Percentiles rank a stretch among this genome's conserved stretches.
These are phyloP conservation scores for Aspergillus brasiliensis DNA, from an alignment of 2,329 filamentous ascomycete species.

Conservation along the genomic window DNA sequence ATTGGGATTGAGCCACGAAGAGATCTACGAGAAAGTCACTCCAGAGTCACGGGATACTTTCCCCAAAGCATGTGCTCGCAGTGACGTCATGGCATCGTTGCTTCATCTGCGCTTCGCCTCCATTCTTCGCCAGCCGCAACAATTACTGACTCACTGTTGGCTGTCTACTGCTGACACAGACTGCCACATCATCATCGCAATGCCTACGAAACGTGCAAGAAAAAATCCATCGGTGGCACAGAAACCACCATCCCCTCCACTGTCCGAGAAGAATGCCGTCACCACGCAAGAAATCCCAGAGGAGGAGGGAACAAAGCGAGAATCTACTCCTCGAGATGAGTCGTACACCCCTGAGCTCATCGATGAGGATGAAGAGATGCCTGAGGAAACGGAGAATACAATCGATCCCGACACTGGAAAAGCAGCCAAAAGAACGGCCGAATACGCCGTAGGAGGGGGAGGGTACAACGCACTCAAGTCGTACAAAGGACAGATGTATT, in stretches of 20 bases:
- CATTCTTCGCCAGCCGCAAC: background rate
- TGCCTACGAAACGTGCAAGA: constrained; percentile 7
- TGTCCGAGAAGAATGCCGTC: constrained; percentile 12
- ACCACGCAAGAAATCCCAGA: constrained; percentile 2
- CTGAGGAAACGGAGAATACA: constrained; percentile 18
- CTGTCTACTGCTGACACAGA: no score
- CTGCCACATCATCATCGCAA: background rate
- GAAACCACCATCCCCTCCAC: constrained; percentile 13
- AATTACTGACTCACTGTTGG: background rate
- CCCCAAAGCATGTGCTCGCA: background rate
- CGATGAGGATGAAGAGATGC: constrained; percentile 28
- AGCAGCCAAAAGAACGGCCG: background rate
- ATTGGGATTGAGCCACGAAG: background rate
- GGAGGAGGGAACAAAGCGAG: background rate
- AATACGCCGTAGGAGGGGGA: constrained; percentile 9
- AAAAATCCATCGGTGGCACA: constrained; percentile 2
- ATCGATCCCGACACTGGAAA: background rate
- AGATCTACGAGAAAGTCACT: background rate
- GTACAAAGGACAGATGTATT: constrained; percentile 38
- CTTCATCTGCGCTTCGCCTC: background rate
- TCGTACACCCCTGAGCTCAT: background rate
- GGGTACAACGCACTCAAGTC: constrained; percentile 38
- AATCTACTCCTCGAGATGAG: background rate
- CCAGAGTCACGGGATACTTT: background rate
- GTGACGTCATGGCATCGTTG: background rate